Conservation (phyloP, 2,329 filamentous ascomycete genomes). For the Davidsoniella neocaledoniae region DNA sequence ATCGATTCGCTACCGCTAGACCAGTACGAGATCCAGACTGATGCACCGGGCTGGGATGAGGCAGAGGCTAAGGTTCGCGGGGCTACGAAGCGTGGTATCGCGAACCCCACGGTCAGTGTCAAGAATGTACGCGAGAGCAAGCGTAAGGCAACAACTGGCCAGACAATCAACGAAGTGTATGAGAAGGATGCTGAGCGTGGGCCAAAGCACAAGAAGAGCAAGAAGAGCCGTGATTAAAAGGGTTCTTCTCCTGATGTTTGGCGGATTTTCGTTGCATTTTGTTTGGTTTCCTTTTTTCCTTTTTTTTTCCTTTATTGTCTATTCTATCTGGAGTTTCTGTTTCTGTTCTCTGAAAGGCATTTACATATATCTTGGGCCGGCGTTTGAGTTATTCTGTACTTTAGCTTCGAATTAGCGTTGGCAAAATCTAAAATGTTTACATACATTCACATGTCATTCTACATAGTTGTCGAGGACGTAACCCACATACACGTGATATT, state of each 20-base stretch:
- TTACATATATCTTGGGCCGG: no score
- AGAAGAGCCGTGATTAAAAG: constrained; percentile 10
- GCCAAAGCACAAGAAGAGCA: constrained; percentile 41
- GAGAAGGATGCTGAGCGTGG: constrained; percentile 31
- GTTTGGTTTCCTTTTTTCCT: neutral
- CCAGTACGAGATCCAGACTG: constrained; percentile 51
- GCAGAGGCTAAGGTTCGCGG: constrained; percentile 59
- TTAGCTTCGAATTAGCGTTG: no score
- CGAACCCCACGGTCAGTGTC: constrained; percentile 69
- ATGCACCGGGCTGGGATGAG: constrained; percentile 45
- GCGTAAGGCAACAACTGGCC: constrained; percentile 44
- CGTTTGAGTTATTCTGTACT: no score
- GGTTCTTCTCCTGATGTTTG: neutral
- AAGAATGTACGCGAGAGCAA: constrained; percentile 40
- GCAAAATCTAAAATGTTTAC: no score
- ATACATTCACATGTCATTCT: no score
- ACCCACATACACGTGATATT: no score
- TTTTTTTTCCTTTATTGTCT: no score
- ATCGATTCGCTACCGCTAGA: constrained; percentile 85
- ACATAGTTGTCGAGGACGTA: no score
- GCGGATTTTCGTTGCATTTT: neutral
- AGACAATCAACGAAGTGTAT: constrained; percentile 43
- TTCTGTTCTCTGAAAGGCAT: no score
- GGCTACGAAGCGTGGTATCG: constrained; percentile 38
- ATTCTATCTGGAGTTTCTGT: no score